Percentiles rank a stretch among this genome's conserved stretches.
phyloP scores from a whole-genome alignment of 2,329 filamentous ascomycete genomes.

The Monilinia polystroma region DNA sequence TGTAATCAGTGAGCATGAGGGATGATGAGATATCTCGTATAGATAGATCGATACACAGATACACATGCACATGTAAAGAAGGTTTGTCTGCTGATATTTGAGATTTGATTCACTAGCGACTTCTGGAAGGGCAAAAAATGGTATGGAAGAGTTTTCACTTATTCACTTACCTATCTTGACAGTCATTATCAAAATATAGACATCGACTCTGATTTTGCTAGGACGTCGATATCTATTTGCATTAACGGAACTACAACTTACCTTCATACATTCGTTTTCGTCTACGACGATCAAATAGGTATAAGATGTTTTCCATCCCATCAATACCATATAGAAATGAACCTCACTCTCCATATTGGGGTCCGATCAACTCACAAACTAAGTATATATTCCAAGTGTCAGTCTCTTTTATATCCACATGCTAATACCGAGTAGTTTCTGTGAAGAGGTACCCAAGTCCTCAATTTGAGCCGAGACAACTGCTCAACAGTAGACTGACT shows the following conservation, averaged over 20 bases:
- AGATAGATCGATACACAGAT: background rate
- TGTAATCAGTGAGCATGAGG: background rate
- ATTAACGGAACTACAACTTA: background rate
- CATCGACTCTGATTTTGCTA: background rate
- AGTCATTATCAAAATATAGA: background rate
- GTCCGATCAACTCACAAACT: conserved; percentile 31
- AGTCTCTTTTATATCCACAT: background rate
- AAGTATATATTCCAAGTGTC: conserved; percentile 18
- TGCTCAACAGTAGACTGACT: background rate
- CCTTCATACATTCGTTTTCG: background rate
- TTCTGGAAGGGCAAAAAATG: background rate
- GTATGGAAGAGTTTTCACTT: no score
- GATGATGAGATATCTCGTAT: conserved; percentile 6
- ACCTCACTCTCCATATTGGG: conserved; percentile 36
- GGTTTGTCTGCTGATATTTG: background rate
- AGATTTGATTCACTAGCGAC: background rate
- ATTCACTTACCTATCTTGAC: background rate
- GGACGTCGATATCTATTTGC: background rate
- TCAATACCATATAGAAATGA: conserved; percentile 33
- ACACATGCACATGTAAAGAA: background rate
- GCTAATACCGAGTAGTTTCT: conserved; percentile 33
- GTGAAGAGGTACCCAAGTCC: conserved; percentile 36
- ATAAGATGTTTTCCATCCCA: conserved; percentile 18
- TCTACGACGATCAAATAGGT: background rate
- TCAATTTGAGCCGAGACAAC: background rate